These are phyloP conservation scores for Fereydounia khargensis DNA, from an alignment of 1,284 basidiomycete species.

Conservation along the genomic window DNA sequence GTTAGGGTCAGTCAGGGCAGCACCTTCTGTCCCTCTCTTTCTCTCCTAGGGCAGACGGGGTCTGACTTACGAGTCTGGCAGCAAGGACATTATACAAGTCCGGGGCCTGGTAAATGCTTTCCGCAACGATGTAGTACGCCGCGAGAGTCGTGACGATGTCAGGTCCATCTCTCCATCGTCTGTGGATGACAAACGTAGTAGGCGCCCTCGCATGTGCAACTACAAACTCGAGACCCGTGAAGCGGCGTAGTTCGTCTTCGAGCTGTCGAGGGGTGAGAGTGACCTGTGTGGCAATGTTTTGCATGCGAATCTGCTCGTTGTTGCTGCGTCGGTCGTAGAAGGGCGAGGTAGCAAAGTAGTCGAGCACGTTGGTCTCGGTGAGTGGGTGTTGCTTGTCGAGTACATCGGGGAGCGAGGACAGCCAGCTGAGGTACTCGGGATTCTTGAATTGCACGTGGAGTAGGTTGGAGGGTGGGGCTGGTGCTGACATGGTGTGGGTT, in stretches of 20 bases:
- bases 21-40: neutral
- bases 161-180: slow-evolving; percentile 28
- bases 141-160: slow-evolving; percentile 26
- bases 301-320: slow-evolving; percentile 55
- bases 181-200: slow-evolving; percentile 44
- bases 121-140: slow-evolving; percentile 49
- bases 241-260: slow-evolving; percentile 42
- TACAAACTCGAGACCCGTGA: slow-evolving; percentile 49
- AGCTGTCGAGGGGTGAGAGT: slow-evolving; percentile 11
- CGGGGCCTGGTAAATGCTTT: slow-evolving; percentile 48
- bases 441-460: slow-evolving; percentile 49
- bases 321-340: slow-evolving; percentile 51
- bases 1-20: neutral
- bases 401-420: slow-evolving; percentile 21
- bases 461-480: slow-evolving; percentile 19
- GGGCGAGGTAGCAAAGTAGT: slow-evolving; percentile 50
- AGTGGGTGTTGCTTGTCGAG: slow-evolving; percentile 15
- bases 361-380: slow-evolving; percentile 40
- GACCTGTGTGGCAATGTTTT: slow-evolving; percentile 38
- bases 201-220: slow-evolving; percentile 36
- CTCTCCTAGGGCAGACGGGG: too few species aligned
- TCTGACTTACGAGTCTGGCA: slow-evolving; percentile 29
- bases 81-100: slow-evolving; percentile 47
- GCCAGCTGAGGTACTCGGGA: slow-evolving; percentile 43
- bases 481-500: slow-evolving; percentile 3